Conservation (phyloP, 495 filamentous ascomycete species). For the Glonium stellatum region DNA sequence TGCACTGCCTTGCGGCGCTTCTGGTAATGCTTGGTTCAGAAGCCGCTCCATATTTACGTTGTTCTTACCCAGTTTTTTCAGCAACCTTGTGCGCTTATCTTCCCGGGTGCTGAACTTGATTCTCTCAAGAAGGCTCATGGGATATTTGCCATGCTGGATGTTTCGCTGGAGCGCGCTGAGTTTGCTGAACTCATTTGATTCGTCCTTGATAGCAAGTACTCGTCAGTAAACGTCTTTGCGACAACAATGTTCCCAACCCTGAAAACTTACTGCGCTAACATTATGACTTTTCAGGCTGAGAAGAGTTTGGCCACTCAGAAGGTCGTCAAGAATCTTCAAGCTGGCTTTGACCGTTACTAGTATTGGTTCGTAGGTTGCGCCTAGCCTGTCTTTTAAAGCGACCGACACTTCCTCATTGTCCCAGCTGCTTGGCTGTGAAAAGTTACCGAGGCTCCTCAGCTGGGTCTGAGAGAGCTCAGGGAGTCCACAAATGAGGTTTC, state of each 20-base stretch:
- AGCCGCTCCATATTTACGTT: background rate
- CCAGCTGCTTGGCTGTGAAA: background rate
- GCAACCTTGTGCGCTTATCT: background rate
- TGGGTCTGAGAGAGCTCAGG: background rate
- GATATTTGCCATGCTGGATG: background rate
- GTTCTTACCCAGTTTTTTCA: background rate
- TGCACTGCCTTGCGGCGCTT: background rate
- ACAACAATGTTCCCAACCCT: background rate
- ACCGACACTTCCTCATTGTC: background rate
- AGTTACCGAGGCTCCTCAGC: background rate
- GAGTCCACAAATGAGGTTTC: background rate
- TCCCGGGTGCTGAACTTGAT: background rate
- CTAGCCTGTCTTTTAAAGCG: background rate
- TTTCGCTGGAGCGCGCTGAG: background rate
- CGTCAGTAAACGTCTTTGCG: no score
- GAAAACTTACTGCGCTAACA: background rate
- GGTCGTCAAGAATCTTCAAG: background rate
- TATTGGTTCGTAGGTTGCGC: background rate
- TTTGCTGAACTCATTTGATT: background rate
- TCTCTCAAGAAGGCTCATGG: background rate
- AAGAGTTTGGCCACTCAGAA: conserved; percentile 1
- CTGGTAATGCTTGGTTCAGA: background rate
- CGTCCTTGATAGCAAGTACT: background rate
- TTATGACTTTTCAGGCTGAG: background rate
- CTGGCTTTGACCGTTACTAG: background rate